Evolutionary conservation across 108 stramenopile species (phyloP), one percentile per base, ranked within the genome.

Genomic region (Aurantiochytrium sp.): DNA sequence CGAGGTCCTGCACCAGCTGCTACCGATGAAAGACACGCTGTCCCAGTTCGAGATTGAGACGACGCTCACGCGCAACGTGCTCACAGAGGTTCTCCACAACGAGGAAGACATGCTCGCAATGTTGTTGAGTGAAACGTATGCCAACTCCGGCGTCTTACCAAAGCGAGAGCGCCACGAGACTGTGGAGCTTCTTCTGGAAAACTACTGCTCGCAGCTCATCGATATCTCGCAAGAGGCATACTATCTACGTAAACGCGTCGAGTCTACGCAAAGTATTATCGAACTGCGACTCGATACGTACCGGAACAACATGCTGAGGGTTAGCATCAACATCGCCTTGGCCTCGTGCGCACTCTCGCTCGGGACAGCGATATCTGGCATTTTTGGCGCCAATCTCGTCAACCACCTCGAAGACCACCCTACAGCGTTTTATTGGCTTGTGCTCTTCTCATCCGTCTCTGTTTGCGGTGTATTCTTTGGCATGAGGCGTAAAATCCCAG

Each of bases 41-140:
- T 83, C 73, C 18, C 73, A 83, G 3, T 83, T 83, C 28, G 73
- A 83, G 28, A 83, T 83, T 16, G 73, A 83, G 51, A 83, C 73
- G 16, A 83, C 73, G 3, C 73, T 83, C 10, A 83, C 51, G 44
- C 44, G 73, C 19, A 83, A 83, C 51, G 73, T 83, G 10, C 73
- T 83, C 73, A 83, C 73, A 28, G 73, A 83, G n/a, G 49, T 83
- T 12, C n/a, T 83, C 0, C 73, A 83, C 73, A 83, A 53, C 51
- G 73, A 83, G 51, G 73, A 83, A 25, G 73, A 83, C n/a, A 83
- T 83, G 73, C 73, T 83, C 5, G 73, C 44, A 53, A 83, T 83
- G 73, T 44, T 83, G 0, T n/a, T 83, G 73, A 83, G 49, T 18
- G 73, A 83, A n/a, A 83, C 44, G 51, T 12, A 47, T n/a, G 73